These are phyloP conservation scores for Didymella arachidicola DNA, from an alignment of 2,329 filamentous ascomycete genomes.

Conservation along the genomic window DNA sequence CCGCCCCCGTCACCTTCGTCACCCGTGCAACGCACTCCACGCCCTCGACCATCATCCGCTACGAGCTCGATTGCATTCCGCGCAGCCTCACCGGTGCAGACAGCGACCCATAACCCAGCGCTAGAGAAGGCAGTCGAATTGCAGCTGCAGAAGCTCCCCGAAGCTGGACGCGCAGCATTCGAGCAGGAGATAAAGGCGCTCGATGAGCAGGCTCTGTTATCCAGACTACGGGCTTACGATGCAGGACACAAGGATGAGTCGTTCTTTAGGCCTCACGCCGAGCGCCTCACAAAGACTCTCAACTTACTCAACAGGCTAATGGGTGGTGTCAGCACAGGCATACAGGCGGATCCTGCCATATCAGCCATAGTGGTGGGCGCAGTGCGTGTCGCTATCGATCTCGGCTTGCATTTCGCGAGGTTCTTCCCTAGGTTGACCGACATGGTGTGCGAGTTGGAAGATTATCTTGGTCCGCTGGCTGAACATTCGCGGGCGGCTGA, in stretches of 20 bases:
- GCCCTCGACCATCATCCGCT: neutral
- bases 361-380: slow-evolving; percentile 32
- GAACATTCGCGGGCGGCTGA: slow-evolving; percentile 26
- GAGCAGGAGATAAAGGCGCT: slow-evolving; percentile 14
- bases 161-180: slow-evolving; percentile 27
- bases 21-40: neutral
- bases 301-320: slow-evolving; percentile 31
- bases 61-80: neutral
- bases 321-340: slow-evolving; percentile 28
- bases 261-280: slow-evolving; percentile 26
- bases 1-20: neutral
- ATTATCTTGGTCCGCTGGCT: slow-evolving; percentile 30
- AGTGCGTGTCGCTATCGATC: slow-evolving; percentile 29
- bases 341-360: slow-evolving; percentile 27
- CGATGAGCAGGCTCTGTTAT: slow-evolving; percentile 23
- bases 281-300: slow-evolving; percentile 28
- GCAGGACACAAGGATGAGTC: slow-evolving; percentile 25
- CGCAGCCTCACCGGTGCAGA: neutral
- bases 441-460: slow-evolving; percentile 27
- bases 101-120: neutral
- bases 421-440: slow-evolving; percentile 31
- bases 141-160: slow-evolving; percentile 18
- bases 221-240: slow-evolving; percentile 17
- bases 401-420: slow-evolving; percentile 27
- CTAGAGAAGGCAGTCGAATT: neutral